These are phyloP conservation scores for Elasticomyces elasticus DNA, from an alignment of 495 filamentous ascomycete species.

Conservation along the genomic window DNA sequence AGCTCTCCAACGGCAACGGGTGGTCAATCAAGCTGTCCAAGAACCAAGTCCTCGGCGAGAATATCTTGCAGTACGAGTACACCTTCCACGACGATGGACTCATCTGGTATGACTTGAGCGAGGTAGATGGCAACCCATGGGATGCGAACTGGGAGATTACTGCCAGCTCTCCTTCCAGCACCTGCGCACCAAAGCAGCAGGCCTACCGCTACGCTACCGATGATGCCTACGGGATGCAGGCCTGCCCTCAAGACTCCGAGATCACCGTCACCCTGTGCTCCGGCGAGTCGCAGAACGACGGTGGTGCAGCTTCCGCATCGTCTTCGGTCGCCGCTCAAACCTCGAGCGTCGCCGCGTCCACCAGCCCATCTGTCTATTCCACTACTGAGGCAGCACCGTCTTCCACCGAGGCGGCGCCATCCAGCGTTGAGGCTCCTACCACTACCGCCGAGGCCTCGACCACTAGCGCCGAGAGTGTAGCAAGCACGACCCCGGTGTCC, in stretches of 20 bases:
- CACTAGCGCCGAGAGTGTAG: not conserved
- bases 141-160: slow-evolving; percentile 24
- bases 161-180: slow-evolving; percentile 2
- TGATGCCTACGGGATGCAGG: slow-evolving; percentile 26
- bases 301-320: slow-evolving; percentile 10
- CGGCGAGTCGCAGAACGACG: slow-evolving; percentile 11
- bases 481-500: not conserved
- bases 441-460: not conserved
- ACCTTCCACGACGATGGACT: slow-evolving; percentile 24
- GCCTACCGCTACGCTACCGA: slow-evolving; percentile 27
- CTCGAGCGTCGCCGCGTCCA: not conserved
- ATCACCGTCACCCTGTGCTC: slow-evolving; percentile 27
- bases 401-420: no score
- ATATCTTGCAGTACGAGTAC: slow-evolving; percentile 27
- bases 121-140: slow-evolving; percentile 26
- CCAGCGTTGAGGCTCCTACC: not conserved
- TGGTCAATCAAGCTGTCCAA: slow-evolving; percentile 27
- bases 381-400: no score
- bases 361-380: not conserved
- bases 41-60: not conserved
- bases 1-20: slow-evolving; percentile 19
- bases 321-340: slow-evolving; percentile 9
- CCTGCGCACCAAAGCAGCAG: slow-evolving; percentile 18
- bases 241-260: slow-evolving; percentile 17
- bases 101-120: slow-evolving; percentile 27